Conservation (phyloP, 441 rosid species). For the Pelargonium myrrhifolium region DNA sequence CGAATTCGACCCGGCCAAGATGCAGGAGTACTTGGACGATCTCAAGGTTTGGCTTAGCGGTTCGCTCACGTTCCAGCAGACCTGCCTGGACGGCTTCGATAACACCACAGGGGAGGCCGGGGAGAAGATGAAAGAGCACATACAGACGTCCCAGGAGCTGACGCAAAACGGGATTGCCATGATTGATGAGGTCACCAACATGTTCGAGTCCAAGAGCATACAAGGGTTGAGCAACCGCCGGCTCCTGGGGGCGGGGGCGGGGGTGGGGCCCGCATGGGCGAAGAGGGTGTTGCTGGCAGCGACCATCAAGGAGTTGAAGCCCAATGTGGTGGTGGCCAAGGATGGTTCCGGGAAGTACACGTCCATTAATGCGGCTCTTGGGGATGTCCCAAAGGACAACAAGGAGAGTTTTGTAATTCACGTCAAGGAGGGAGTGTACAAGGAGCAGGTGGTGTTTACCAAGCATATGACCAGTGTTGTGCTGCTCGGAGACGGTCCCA, state of each 20-base stretch:
- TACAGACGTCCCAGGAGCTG: slow-evolving; percentile 12
- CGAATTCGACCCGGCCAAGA: slow-evolving; percentile 27
- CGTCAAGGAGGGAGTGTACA: slow-evolving; percentile 63
- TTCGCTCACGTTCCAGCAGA: slow-evolving; percentile 62
- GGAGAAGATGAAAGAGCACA: slow-evolving; percentile 37
- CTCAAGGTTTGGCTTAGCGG: slow-evolving; percentile 72
- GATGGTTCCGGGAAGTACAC: slow-evolving; percentile 67
- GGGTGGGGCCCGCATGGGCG: slow-evolving; percentile 2
- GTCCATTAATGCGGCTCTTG: slow-evolving; percentile 51
- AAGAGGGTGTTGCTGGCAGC: slow-evolving; percentile 22
- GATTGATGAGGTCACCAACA: neutral
- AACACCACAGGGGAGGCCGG: slow-evolving; percentile 47
- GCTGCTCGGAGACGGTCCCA: slow-evolving; percentile 72
- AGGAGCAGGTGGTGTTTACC: slow-evolving; percentile 40
- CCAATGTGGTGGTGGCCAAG: slow-evolving; percentile 53
- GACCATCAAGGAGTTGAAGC: slow-evolving; percentile 15
- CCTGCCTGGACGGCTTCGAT: slow-evolving; percentile 58
- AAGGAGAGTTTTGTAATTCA: slow-evolving; percentile 39
- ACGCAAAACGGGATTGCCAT: no score
- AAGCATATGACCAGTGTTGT: slow-evolving; percentile 31
- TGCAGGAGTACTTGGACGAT: slow-evolving; percentile 36
- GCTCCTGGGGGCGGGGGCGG: slow-evolving; percentile 22
- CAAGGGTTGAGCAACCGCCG: slow-evolving; percentile 9
- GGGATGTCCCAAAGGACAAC: slow-evolving; percentile 32
- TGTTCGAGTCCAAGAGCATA: neutral